Evolutionary conservation across 768 basidiomycete species (phyloP).

Genomic region (Sporobolomyces roseus): DNA sequence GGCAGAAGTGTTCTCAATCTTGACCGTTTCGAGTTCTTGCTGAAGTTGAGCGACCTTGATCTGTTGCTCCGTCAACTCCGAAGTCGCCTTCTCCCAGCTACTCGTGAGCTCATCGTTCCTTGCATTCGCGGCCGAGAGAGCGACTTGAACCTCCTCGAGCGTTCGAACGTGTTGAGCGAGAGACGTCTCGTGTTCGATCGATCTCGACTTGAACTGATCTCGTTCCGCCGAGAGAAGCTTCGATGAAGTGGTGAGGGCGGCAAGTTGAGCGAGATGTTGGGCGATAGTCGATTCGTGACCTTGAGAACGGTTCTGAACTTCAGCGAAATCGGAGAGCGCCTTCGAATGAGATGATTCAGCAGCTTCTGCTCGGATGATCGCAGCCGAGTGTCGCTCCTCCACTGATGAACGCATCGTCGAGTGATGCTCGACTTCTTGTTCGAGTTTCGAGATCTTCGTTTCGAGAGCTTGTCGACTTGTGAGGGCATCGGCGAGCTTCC

Average conservation of each 20-base stretch:
- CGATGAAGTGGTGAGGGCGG: constrained; percentile 66
- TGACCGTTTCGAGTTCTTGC: constrained; percentile 28
- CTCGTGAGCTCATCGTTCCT: constrained; percentile 75
- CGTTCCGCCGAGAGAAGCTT: constrained; percentile 79
- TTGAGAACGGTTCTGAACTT: constrained; percentile 64
- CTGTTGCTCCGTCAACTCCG: constrained; percentile 58
- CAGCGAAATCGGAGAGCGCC: constrained; percentile 62
- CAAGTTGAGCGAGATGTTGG: constrained; percentile 70
- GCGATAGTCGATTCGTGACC: constrained; percentile 63
- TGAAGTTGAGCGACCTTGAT: constrained; percentile 27
- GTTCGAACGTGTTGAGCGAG: constrained; percentile 82
- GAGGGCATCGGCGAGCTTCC: constrained; percentile 61
- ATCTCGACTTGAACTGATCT: constrained; percentile 59
- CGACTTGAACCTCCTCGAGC: constrained; percentile 75
- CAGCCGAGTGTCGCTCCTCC: constrained; percentile 70
- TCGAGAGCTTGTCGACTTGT: constrained; percentile 65
- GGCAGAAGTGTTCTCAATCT: constrained; percentile 16
- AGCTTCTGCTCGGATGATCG: constrained; percentile 68
- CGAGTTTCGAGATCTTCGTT: constrained; percentile 66
- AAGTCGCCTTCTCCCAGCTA: constrained; percentile 66
- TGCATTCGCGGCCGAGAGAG: constrained; percentile 68
- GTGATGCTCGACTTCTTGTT: constrained; percentile 59
- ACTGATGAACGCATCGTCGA: constrained; percentile 67
- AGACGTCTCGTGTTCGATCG: constrained; percentile 66
- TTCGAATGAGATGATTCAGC: constrained; percentile 65